Evolutionary conservation across 1,284 basidiomycete genomes (phyloP).

Genomic region (Limonomyces culmigenus): DNA sequence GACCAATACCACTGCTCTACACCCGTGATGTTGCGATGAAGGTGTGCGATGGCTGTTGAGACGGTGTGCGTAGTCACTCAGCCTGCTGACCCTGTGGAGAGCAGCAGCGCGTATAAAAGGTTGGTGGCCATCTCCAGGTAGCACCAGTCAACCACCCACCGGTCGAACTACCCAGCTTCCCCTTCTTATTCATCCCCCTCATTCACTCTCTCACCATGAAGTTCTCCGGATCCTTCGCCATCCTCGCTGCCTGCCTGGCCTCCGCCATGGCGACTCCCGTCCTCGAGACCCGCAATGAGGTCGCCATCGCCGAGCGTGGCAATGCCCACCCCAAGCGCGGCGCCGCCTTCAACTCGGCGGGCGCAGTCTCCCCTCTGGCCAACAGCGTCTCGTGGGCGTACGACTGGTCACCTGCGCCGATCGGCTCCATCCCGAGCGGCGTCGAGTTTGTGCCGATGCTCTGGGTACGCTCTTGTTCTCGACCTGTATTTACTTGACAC

Average conservation of each 20-base stretch:
- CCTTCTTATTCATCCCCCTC: too few species aligned
- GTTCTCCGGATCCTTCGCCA: background rate
- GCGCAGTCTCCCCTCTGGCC: background rate
- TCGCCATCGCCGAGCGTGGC: background rate
- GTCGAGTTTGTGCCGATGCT: slow-evolving; percentile 14
- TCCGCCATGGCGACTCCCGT: background rate
- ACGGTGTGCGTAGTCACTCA: too few species aligned
- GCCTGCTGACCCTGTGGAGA: too few species aligned
- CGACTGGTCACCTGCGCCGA: slow-evolving; percentile 12
- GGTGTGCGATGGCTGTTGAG: too few species aligned
- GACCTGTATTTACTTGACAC: slow-evolving; percentile 14
- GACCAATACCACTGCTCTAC: too few species aligned
- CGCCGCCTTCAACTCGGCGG: background rate
- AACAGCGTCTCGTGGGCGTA: slow-evolving; percentile 12
- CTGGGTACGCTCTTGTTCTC: slow-evolving; percentile 14
- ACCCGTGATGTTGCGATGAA: too few species aligned
- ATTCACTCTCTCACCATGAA: too few species aligned
- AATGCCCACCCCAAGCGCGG: background rate
- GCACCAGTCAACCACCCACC: too few species aligned
- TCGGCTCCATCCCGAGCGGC: slow-evolving; percentile 10
- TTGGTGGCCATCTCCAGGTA: too few species aligned
- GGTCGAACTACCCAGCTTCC: too few species aligned
- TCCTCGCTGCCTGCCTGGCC: too few species aligned
- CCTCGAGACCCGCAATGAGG: background rate
- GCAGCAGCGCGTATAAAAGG: too few species aligned